Evolutionary conservation across 148 eudicot species (phyloP).

Genomic region (Rhododendron vialii): DNA sequence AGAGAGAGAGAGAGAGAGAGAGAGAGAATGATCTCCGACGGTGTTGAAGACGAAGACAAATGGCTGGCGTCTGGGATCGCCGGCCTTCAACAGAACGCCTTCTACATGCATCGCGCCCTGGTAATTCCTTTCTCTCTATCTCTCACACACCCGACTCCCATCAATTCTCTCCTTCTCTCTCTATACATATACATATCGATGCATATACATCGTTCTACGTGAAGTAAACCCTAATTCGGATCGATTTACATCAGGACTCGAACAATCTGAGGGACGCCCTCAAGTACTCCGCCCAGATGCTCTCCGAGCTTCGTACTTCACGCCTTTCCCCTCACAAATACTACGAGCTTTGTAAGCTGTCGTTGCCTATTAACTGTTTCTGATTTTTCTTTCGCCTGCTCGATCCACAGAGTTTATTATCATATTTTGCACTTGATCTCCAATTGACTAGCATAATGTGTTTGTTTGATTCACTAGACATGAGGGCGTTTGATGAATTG

Average conservation of each 20-base stretch:
- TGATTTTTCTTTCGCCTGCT: background rate
- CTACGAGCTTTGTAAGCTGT: conserved; percentile 74
- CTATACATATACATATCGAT: background rate
- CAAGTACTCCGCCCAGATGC: conserved; percentile 97
- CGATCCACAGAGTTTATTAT: background rate
- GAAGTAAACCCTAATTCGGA: conserved; percentile 50
- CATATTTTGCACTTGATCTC: background rate
- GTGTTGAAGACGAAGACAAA: conserved; percentile 88
- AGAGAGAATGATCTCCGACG: conserved; percentile 57
- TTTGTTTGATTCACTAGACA: conserved; percentile 43
- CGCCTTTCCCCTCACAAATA: conserved; percentile 91
- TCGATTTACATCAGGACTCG: conserved; percentile 52
- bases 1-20: background rate
- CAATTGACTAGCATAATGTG: conserved; percentile 1
- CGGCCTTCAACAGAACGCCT: conserved; percentile 94
- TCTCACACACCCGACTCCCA: background rate
- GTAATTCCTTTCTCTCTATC: conserved; percentile 26
- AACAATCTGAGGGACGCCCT: conserved; percentile 90
- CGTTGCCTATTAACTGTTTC: background rate
- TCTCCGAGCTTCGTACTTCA: conserved; percentile 98
- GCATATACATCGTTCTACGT: background rate
- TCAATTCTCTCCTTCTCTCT: background rate
- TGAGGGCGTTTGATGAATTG: conserved; percentile 99
- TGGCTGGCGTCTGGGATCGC: conserved; percentile 82
- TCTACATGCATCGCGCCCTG: conserved; percentile 95